Evolutionary conservation across 148 eudicot genomes (phyloP).

Genomic region (Rhododendron molle): DNA sequence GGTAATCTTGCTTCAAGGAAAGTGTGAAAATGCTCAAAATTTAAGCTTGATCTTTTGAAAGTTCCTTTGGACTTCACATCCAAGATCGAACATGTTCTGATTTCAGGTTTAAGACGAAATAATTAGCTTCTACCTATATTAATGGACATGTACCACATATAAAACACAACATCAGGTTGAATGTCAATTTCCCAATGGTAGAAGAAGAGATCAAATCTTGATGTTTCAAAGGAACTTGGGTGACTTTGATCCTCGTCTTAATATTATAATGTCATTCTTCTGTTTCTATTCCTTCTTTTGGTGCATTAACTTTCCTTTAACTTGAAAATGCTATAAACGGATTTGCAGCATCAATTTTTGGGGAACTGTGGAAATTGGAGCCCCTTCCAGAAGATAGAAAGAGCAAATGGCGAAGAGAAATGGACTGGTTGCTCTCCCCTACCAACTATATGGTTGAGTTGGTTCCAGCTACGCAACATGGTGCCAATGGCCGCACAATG

Average conservation of each 20-base stretch:
- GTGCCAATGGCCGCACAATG: constrained; percentile 58
- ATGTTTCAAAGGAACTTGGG: not conserved
- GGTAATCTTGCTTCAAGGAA: not conserved
- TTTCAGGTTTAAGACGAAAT: not conserved
- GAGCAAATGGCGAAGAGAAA: constrained; percentile 78
- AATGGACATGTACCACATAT: not conserved
- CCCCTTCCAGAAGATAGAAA: constrained; percentile 75
- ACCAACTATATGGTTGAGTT: constrained; percentile 86
- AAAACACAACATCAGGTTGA: not conserved
- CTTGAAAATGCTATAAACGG: not conserved
- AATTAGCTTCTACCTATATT: not conserved
- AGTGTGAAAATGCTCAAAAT: not conserved
- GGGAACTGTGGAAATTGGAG: constrained; percentile 96
- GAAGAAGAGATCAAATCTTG: not conserved
- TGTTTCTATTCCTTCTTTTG: not conserved
- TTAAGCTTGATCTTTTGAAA: not conserved
- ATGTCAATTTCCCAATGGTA: not conserved
- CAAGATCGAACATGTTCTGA: not conserved
- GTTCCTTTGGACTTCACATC: not conserved
- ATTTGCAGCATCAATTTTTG: constrained; percentile 77
- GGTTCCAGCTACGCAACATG: constrained; percentile 87
- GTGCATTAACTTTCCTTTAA: not conserved
- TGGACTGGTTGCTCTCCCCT: constrained; percentile 93
- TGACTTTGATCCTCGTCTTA: not conserved
- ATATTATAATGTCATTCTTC: not conserved